Evolutionary conservation across 805 yeast species (phyloP).

Genomic region (Cyberlindnera misumaiensis): DNA sequence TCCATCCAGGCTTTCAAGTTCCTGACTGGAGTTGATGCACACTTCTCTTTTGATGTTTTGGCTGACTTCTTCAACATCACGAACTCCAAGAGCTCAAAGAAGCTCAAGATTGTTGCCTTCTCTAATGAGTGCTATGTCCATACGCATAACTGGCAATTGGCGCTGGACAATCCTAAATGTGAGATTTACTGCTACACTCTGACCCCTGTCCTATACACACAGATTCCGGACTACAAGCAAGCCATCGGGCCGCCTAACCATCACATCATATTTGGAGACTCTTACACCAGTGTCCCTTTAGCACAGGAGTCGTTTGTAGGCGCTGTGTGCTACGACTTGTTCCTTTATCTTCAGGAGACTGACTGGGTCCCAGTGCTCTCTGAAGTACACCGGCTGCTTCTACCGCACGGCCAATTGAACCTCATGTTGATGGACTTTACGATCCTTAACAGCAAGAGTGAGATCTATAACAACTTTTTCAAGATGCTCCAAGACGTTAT

Average conservation of each 20-base stretch:
- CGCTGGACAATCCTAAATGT: constrained; percentile 18
- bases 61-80: constrained; percentile 17
- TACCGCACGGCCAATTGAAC: constrained; percentile 14
- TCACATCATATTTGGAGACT: constrained; percentile 17
- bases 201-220: constrained; percentile 11
- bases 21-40: constrained; percentile 13
- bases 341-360: constrained; percentile 9
- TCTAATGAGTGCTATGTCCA: constrained; percentile 11
- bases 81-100: constrained; percentile 7
- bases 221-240: constrained; percentile 8
- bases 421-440: constrained; percentile 18
- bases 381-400: constrained; percentile 15
- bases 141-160: constrained; percentile 23
- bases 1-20: constrained; percentile 17
- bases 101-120: constrained; percentile 11
- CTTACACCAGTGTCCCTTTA: constrained; percentile 16
- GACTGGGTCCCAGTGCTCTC: constrained; percentile 19
- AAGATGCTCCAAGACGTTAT: constrained; percentile 8
- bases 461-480: constrained; percentile 10
- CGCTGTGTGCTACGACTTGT: constrained; percentile 16
- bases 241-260: constrained; percentile 19
- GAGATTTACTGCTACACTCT: constrained; percentile 16
- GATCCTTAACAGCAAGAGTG: constrained; percentile 15
- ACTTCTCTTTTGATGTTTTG: constrained; percentile 9
- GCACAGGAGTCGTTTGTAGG: constrained; percentile 14